phyloP scores from a whole-genome alignment of 495 filamentous ascomycete species.

The Lasiosphaeria ovina region DNA sequence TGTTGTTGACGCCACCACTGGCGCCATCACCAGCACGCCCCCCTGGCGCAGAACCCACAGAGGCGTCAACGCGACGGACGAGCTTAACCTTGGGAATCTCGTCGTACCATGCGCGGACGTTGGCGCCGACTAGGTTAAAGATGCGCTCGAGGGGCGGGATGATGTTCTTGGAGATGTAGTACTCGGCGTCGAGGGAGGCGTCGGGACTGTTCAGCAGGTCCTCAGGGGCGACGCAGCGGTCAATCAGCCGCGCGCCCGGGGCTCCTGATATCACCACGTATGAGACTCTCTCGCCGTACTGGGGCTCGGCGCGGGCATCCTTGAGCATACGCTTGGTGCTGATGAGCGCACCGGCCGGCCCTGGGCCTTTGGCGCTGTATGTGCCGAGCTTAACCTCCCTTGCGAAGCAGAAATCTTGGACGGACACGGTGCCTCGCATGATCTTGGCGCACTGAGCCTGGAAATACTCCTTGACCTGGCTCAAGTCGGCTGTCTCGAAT shows the following conservation, averaged over 20 bases:
- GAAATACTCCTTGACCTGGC: slow-evolving; percentile 87
- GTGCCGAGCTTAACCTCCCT: slow-evolving; percentile 87
- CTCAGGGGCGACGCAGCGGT: slow-evolving; percentile 87
- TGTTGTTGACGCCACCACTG: neutral
- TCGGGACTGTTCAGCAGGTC: slow-evolving; percentile 71
- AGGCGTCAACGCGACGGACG: slow-evolving; percentile 59
- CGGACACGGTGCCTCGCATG: slow-evolving; percentile 80
- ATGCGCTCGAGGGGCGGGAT: slow-evolving; percentile 95
- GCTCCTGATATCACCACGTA: slow-evolving; percentile 90
- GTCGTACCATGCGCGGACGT: slow-evolving; percentile 89
- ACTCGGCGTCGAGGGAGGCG: slow-evolving; percentile 88
- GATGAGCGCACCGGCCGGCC: slow-evolving; percentile 85
- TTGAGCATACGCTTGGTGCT: slow-evolving; percentile 79
- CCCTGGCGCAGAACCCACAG: neutral
- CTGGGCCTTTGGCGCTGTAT: slow-evolving; percentile 71
- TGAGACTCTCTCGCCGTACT: slow-evolving; percentile 92
- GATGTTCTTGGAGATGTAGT: slow-evolving; percentile 94
- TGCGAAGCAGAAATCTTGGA: slow-evolving; percentile 96
- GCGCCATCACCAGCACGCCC: neutral
- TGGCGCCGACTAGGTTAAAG: slow-evolving; percentile 94
- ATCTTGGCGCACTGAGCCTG: slow-evolving; percentile 89
- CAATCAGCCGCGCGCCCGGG: slow-evolving; percentile 79
- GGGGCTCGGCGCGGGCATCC: slow-evolving; percentile 83
- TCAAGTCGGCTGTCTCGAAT: slow-evolving; percentile 86
- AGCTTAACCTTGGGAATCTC: slow-evolving; percentile 91